Evolutionary conservation across 2,329 filamentous ascomycete species (phyloP).

Genomic region (Arthrobotrys pseudoclavata): DNA sequence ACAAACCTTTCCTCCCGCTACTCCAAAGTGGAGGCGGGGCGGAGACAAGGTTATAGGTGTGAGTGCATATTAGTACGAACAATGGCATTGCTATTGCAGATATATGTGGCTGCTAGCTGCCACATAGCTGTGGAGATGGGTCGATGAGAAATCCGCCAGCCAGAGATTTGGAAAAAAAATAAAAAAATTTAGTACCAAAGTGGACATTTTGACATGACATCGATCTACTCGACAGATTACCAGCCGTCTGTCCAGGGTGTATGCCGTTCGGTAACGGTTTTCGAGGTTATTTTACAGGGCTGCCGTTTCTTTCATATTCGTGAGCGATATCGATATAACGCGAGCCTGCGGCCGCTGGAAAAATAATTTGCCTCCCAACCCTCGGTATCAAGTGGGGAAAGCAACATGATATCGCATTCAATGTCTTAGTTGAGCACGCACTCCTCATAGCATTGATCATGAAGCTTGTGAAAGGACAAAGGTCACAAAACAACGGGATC

Average conservation of each 20-base stretch:
- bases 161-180: neutral
- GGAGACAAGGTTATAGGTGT: constrained; percentile 30
- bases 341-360: constrained; percentile 1
- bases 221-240: constrained; percentile 29
- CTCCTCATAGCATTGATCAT: neutral
- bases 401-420: constrained; percentile 9
- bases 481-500: neutral
- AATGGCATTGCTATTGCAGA: constrained; percentile 30
- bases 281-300: constrained; percentile 4
- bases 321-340: constrained; percentile 2
- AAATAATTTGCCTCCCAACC: constrained; percentile 23
- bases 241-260: constrained; percentile 16
- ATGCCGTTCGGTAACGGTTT: neutral
- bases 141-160: constrained; percentile 28
- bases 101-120: neutral
- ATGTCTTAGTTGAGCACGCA: constrained; percentile 11
- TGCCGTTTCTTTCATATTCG: constrained; percentile 2
- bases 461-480: constrained; percentile 14
- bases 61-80: constrained; percentile 33
- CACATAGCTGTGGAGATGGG: constrained; percentile 25
- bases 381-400: constrained; percentile 32
- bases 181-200: neutral
- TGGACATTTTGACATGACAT: constrained; percentile 28
- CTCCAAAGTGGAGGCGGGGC: constrained; percentile 25
- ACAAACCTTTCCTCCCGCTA: constrained; percentile 22